Evolutionary conservation across 2,329 filamentous ascomycete genomes (phyloP).

Genomic region (Bipolaris sorokiniana): DNA sequence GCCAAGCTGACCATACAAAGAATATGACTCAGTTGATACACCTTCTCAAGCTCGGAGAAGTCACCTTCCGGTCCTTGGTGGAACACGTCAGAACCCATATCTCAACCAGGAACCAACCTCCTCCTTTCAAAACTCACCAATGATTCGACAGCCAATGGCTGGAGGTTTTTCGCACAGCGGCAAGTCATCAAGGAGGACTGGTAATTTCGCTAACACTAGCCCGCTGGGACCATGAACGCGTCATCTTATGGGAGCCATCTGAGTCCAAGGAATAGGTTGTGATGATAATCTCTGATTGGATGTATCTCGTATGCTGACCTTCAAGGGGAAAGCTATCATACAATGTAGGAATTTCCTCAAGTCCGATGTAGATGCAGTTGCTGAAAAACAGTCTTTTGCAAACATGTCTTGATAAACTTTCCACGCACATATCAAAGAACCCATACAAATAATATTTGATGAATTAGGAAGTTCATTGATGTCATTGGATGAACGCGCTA

Average conservation of each 20-base stretch:
- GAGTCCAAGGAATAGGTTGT: neutral
- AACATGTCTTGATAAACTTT: too few relatives aligned
- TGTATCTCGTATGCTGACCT: neutral
- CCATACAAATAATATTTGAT: neutral
- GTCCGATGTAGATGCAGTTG: neutral
- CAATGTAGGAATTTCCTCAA: neutral
- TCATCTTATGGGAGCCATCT: neutral
- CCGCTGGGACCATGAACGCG: slow-evolving; percentile 19
- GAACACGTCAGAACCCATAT: slow-evolving; percentile 32
- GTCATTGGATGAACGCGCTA: too few relatives aligned
- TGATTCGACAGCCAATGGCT: slow-evolving; percentile 43
- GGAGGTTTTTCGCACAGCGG: slow-evolving; percentile 37
- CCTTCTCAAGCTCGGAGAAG: slow-evolving; percentile 39
- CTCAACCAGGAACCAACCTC: slow-evolving; percentile 24
- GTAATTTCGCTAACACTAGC: slow-evolving; percentile 13
- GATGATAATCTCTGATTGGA: neutral
- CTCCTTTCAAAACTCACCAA: slow-evolving; percentile 41
- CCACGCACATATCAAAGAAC: too few relatives aligned
- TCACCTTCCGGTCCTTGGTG: slow-evolving; percentile 38
- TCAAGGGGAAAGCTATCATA: neutral
- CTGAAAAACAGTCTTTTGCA: neutral
- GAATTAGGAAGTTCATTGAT: neutral
- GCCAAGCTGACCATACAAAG: slow-evolving; percentile 21
- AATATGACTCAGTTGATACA: slow-evolving; percentile 33
- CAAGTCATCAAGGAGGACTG: slow-evolving; percentile 39